Base-by-base conservation (phyloP, 352 stramenopile genomes). In the Pythium biforme region DNA sequence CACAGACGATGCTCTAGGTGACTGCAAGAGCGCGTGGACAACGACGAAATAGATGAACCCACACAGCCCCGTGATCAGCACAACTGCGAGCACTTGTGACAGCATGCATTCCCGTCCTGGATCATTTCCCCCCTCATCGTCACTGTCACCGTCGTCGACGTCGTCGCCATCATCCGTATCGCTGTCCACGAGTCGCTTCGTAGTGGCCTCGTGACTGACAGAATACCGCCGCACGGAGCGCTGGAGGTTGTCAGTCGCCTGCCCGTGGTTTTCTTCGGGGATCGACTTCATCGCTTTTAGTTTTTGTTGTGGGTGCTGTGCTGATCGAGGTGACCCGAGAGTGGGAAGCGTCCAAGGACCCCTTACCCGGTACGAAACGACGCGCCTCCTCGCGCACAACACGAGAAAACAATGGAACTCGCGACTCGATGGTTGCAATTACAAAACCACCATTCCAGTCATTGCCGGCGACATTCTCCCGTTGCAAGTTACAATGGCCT, bases 41-140 rank as follows among this genome's bases (percentile, higher is more conserved):
- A 76, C 57, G 11, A 73, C 72, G 40, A 74, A 72, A 59, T 86
- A 82, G 69, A 83, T 79, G 65, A 86, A 86, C 34, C 55, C 60
- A 27, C 68, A 73, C 4, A 87, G 49, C 15, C 65, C 34, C 31
- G 81, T 33, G 41, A 70, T 79, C 55, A 83, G 56, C 25, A 49
- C 56, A 23, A 67, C 33, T 5, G 75, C 75, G 29, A 83, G 64
- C n/a, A 76, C 69, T 53, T 77, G 81, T 40, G 75, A 87, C 49
- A 81, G 59, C 39, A 77, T 59, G 54, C 75, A 86, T 62, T 83
- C 77, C 19, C 67, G 64, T 5, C 59, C 69, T 11, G 37, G 25
- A 41, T 75, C 62, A 29, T 67, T 61, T 1, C 65, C 52, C 23
- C 50, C 39, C 1, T 55, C 50, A 10, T 67, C 40, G 4, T 70